Conservation (phyloP, 2,329 filamentous ascomycete species). For the Diaporthe destruens region DNA sequence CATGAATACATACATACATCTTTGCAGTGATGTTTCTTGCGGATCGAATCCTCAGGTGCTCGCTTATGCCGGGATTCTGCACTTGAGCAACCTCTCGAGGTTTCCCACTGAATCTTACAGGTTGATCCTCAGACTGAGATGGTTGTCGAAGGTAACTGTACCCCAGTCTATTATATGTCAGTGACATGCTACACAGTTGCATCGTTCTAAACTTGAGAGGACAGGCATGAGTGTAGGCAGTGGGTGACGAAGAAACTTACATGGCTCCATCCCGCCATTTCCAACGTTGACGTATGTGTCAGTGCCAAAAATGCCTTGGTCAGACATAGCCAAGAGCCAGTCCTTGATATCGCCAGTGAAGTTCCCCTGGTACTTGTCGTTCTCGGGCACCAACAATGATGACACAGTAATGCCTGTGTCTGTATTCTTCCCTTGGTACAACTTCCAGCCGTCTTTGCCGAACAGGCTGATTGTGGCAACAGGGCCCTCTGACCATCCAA, state of each 20-base stretch:
- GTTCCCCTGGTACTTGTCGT: slow-evolving; percentile 53
- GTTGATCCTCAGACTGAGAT: slow-evolving; percentile 44
- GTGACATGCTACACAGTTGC: no score
- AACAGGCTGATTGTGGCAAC: slow-evolving; percentile 53
- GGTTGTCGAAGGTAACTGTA: slow-evolving; percentile 45
- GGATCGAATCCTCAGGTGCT: background rate
- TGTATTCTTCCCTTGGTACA: slow-evolving; percentile 57
- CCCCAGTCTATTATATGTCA: slow-evolving; percentile 41
- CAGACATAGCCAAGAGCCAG: slow-evolving; percentile 54
- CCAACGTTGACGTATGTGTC: slow-evolving; percentile 58
- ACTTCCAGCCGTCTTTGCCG: slow-evolving; percentile 54
- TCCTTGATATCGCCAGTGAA: slow-evolving; percentile 57
- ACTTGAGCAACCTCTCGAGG: background rate
- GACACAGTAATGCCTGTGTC: slow-evolving; percentile 58
- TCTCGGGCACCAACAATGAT: slow-evolving; percentile 50
- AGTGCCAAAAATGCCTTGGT: slow-evolving; percentile 52
- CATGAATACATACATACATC: background rate
- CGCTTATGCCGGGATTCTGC: no score
- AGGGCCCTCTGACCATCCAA: slow-evolving; percentile 53
- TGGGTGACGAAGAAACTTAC: no score
- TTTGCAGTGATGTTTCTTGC: background rate
- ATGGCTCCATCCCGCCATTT: slow-evolving; percentile 51
- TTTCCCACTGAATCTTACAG: slow-evolving; percentile 28
- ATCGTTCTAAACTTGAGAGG: no score
- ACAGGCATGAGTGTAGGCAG: no score